Base-by-base conservation (phyloP, 2,329 filamentous ascomycete genomes). In the Aspergillus aculeatus region DNA sequence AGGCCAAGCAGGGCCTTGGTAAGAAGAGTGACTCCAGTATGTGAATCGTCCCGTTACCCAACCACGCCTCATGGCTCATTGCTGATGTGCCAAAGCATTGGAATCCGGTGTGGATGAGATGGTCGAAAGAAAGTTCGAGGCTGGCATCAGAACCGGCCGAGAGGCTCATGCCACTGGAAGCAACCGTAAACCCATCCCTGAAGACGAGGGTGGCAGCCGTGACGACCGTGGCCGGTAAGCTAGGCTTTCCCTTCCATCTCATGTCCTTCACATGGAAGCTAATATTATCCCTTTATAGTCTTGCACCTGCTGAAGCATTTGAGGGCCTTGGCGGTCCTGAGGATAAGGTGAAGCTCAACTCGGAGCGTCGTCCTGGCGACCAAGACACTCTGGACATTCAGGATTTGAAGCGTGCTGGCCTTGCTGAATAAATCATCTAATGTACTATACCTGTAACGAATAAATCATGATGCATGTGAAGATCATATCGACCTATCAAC, bases 21-120 rank as follows among this genome's bases (percentile, higher is more conserved):
- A 67, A 59, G 7, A 71, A 75, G 62, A 79, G 77, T 61, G 71
- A 73, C 54, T 77, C 76, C 21, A 71, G 77, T 80, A 74, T 19
- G 69, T 65, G 38, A 19, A 26, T 6, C 23, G 6, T 24, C 12
- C 44, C 38, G n/a, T 38, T 9, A 19, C 26, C n/a, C 19, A 19
- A 2, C 19, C 11, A 21, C 2, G 12, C 19, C 38, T 58, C 38
- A 47, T 19, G 48, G 32, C 53, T 48, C 14, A 63, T 10, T 9
- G 26, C 11, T 19, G 14, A 2, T 23, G 10, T 35, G 12, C 26
- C 32, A 35, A 19, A 78, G 76, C 73, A 24, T 50, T 68, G 23
- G 78, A 80, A 62, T 78, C 77, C 23, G 77, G 77, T 29, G 71
- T 80, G 60, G 71, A 80, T 59, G 73, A 73, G 64, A 69, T 70